Evolutionary conservation across 2,329 filamentous ascomycete species (phyloP), one percentile per base, ranked within the genome.

Genomic region (Beauveria rudraprayagi): DNA sequence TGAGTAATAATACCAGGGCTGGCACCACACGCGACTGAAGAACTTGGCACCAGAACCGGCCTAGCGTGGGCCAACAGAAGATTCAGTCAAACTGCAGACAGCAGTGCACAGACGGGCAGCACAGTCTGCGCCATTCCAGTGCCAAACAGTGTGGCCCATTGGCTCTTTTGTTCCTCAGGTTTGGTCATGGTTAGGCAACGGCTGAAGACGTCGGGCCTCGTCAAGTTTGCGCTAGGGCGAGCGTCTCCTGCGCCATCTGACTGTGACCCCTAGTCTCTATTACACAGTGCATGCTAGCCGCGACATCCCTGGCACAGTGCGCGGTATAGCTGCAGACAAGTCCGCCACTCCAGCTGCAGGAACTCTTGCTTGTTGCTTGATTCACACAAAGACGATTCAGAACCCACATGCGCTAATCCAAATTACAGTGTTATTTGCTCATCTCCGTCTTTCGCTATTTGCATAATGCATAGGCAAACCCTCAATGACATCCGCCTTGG

Each of bases 321-420:
- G 47, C 54, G 10, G 34, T 41, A 46, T 48, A 40, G 22, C 28
- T 24, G 28, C 44, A 19, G 14, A 17, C 16, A 41, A 41, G n/a
- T 26, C 55, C 43, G 44, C 55, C 56, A 60, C 44, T 46, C 46
- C 37, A 41, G 14, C 28, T 24, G n/a, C 46, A 51, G 6, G 19
- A 40, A 28, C 46, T 34, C 17, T 24, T 28, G 9, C 9, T 41
- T 58, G 28, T 11, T 28, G 16, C 16, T 41, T 58, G 28, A 41
- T 58, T 5, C 43, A 40, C 55, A 51, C 56, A 51, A 46, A 46
- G 17, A 44, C 46, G 22, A 26, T 28, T 26, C 50, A 16, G 37
- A 57, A 41, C 60, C 60, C 60, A 61, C 60, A 57, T 61, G 60
- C 60, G 47, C 60, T 61, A 57, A 61, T 57, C 60, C 60, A 47